phyloP scores from a whole-genome alignment of 768 basidiomycete genomes.

The Suillus tomentosus region DNA sequence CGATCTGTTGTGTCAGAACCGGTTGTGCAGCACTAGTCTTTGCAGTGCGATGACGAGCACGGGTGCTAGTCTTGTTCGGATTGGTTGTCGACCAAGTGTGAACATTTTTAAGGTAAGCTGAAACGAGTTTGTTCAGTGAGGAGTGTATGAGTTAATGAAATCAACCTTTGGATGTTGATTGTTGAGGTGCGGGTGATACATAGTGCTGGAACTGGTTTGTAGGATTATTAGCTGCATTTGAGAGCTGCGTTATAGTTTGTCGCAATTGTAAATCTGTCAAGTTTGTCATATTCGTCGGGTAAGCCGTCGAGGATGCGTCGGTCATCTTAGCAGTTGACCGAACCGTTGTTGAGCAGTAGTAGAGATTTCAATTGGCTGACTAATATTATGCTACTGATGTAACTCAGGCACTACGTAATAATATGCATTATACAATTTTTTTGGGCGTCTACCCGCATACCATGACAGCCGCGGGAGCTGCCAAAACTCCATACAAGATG shows the following conservation, averaged over 20 bases:
- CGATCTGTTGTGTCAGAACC: conserved; percentile 31
- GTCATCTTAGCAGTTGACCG: conserved; percentile 22
- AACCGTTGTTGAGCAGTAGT: background rate
- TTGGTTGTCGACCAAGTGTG: conserved; percentile 67
- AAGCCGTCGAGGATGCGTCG: conserved; percentile 32
- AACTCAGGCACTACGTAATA: too few relatives aligned
- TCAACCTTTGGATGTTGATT: conserved; percentile 32
- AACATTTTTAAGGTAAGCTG: conserved; percentile 69
- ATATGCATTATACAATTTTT: too few relatives aligned
- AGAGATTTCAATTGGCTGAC: too few relatives aligned
- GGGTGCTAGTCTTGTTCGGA: conserved; percentile 46
- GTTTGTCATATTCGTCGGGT: conserved; percentile 38
- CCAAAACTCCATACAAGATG: too few relatives aligned
- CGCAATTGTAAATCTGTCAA: conserved; percentile 67
- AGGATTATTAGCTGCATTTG: conserved; percentile 37
- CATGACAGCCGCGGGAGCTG: too few relatives aligned
- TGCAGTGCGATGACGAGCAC: conserved; percentile 38
- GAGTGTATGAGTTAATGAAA: background rate
- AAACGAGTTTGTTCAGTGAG: conserved; percentile 12
- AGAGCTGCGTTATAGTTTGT: conserved; percentile 60
- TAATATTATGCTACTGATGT: too few relatives aligned
- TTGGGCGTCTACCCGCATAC: too few relatives aligned
- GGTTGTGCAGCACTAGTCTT: conserved; percentile 42
- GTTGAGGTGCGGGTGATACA: conserved; percentile 32
- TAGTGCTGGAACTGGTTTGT: conserved; percentile 37